A percentile compares a stretch with the other conserved stretches of the same genome.
Evolutionary conservation across 2,329 filamentous ascomycete species (phyloP).

Genomic region (Verticillium dahliae): DNA sequence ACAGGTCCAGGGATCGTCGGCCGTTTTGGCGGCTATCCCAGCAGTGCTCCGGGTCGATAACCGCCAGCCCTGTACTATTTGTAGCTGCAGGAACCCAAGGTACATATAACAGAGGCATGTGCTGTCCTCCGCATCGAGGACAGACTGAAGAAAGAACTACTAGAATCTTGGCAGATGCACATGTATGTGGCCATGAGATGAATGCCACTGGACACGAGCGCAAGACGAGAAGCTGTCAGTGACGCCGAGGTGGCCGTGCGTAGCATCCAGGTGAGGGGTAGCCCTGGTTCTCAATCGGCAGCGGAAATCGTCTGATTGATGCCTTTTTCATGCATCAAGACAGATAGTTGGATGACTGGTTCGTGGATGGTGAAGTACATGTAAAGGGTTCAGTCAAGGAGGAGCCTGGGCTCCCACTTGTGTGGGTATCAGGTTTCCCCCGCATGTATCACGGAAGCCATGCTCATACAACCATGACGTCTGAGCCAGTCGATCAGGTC

Average conservation of each 20-base stretch:
- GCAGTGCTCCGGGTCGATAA: background rate
- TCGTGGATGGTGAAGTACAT: background rate
- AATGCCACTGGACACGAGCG: background rate
- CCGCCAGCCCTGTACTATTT: background rate
- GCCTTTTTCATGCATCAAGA: background rate
- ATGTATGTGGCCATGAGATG: background rate
- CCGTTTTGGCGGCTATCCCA: background rate
- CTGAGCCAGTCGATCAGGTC: constrained; percentile 4
- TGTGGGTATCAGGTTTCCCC: background rate
- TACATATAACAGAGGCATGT: background rate
- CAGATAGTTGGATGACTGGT: background rate
- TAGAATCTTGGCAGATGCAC: background rate
- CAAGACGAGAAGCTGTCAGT: constrained; percentile 5
- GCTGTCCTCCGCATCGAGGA: background rate
- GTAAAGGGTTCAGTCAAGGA: background rate
- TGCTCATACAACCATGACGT: constrained; percentile 1
- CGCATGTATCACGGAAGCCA: constrained; percentile 2
- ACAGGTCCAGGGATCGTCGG: background rate
- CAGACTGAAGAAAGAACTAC: background rate
- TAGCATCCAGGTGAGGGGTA: background rate
- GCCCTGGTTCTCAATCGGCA: background rate
- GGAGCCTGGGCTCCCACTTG: background rate
- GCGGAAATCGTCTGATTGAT: background rate
- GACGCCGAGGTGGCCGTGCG: constrained; percentile 1
- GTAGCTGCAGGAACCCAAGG: background rate